Conservation (phyloP, 805 yeast species). For the Dipodascus geniculatus region DNA sequence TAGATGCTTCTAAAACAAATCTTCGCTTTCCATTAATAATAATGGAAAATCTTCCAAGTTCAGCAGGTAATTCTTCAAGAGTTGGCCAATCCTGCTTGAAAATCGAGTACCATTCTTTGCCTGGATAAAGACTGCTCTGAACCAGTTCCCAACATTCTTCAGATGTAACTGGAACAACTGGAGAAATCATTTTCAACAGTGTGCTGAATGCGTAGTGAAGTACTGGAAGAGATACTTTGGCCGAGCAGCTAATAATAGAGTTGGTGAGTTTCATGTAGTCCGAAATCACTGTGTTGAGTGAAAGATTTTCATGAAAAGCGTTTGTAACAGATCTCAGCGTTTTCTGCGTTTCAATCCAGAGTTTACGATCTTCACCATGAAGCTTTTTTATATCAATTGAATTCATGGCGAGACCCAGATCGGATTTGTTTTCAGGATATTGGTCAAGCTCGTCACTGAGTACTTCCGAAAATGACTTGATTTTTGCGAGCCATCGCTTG, state of each 20-base stretch:
- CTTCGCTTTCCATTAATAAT: slow-evolving; percentile 50
- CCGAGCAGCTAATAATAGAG: slow-evolving; percentile 29
- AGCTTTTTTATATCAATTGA: slow-evolving; percentile 12
- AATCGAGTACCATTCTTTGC: slow-evolving; percentile 36
- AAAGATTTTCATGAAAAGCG: slow-evolving; percentile 45
- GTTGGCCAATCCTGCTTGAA: slow-evolving; percentile 59
- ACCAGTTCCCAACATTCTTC: slow-evolving; percentile 72
- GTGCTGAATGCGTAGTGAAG: slow-evolving; percentile 38
- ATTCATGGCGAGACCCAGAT: background rate
- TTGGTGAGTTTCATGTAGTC: slow-evolving; percentile 81
- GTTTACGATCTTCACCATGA: slow-evolving; percentile 36
- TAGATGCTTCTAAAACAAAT: slow-evolving; percentile 5
- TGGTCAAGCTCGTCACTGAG: slow-evolving; percentile 1
- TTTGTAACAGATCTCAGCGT: slow-evolving; percentile 39
- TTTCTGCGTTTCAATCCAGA: slow-evolving; percentile 47
- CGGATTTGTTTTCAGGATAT: background rate
- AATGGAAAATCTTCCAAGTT: slow-evolving; percentile 37
- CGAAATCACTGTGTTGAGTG: slow-evolving; percentile 77
- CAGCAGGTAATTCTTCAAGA: slow-evolving; percentile 29
- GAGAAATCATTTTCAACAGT: slow-evolving; percentile 54
- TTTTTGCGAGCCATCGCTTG: slow-evolving; percentile 71
- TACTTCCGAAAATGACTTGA: slow-evolving; percentile 25
- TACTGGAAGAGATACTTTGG: slow-evolving; percentile 30
- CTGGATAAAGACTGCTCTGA: slow-evolving; percentile 16
- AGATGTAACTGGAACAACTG: slow-evolving; percentile 68